Conservation (phyloP, 768 basidiomycete genomes). For the Boletus tomentosulus region DNA sequence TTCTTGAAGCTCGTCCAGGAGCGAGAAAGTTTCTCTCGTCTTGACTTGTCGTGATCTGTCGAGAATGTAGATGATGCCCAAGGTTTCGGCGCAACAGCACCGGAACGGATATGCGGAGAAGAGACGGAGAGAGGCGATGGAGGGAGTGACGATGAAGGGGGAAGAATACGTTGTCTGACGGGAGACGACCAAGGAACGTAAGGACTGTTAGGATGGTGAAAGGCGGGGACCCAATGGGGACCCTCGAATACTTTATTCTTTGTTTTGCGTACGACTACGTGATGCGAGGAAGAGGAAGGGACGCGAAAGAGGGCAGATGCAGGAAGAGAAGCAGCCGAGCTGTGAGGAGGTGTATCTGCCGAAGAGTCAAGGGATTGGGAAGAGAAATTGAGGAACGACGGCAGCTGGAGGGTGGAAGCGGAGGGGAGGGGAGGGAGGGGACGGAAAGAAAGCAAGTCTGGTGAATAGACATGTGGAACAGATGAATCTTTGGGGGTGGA, state of each 20-base stretch:
- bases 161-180: conserved; percentile 41
- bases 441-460: conserved; percentile 18
- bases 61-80: conserved; percentile 25
- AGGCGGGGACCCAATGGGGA: conserved; percentile 34
- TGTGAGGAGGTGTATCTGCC: conserved; percentile 6
- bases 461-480: background rate
- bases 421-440: conserved; percentile 34
- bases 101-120: conserved; percentile 34
- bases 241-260: conserved; percentile 25
- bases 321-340: conserved; percentile 8
- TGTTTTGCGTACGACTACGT: conserved; percentile 9
- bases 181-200: conserved; percentile 48
- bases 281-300: conserved; percentile 14
- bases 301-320: conserved; percentile 15
- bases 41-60: conserved; percentile 18
- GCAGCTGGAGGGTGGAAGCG: conserved; percentile 37
- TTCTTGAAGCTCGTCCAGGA: conserved; percentile 34
- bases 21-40: conserved; percentile 13
- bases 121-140: conserved; percentile 34
- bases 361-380: conserved; percentile 16
- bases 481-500: background rate
- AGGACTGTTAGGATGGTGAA: conserved; percentile 52
- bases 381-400: conserved; percentile 35
- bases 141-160: conserved; percentile 33
- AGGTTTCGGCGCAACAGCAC: conserved; percentile 42